Percentiles rank a stretch among this genome's conserved stretches.
Conservation (phyloP, 768 basidiomycete species). For the Lactarius indigo region DNA sequence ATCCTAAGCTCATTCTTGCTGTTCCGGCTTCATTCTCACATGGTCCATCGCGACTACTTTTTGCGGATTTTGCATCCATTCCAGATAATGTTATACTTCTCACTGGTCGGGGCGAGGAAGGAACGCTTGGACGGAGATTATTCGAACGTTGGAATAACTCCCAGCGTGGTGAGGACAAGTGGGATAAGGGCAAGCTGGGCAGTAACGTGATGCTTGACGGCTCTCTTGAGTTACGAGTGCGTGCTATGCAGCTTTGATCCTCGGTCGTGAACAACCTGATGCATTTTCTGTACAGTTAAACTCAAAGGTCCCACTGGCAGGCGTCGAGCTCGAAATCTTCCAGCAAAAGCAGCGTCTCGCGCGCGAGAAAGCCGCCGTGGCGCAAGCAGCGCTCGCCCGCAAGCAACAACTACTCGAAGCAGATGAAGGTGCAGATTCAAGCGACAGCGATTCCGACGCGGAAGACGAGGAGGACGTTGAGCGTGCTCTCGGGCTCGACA, state of each 20-base stretch:
- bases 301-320: conserved; percentile 85
- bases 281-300: conserved; percentile 54
- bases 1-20: conserved; percentile 91
- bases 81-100: conserved; percentile 86
- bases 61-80: conserved; percentile 79
- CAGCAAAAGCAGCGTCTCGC: conserved; percentile 69
- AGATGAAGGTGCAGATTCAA: conserved; percentile 83
- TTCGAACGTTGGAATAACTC: conserved; percentile 84
- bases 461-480: conserved; percentile 64
- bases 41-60: conserved; percentile 83
- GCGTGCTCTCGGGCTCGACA: conserved; percentile 47
- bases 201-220: conserved; percentile 81
- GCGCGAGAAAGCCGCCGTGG: conserved; percentile 82
- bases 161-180: conserved; percentile 77
- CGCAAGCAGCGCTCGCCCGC: conserved; percentile 78
- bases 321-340: conserved; percentile 80
- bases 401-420: conserved; percentile 90
- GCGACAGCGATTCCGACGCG: conserved; percentile 64
- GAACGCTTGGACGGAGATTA: conserved; percentile 71
- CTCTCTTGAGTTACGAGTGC: conserved; percentile 59
- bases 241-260: conserved; percentile 19
- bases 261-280: conserved; percentile 11
- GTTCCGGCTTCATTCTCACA: conserved; percentile 92
- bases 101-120: conserved; percentile 74
- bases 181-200: conserved; percentile 89